phyloP scores from a whole-genome alignment of 2,329 filamentous ascomycete species.

The Lasiodiplodia citricola region DNA sequence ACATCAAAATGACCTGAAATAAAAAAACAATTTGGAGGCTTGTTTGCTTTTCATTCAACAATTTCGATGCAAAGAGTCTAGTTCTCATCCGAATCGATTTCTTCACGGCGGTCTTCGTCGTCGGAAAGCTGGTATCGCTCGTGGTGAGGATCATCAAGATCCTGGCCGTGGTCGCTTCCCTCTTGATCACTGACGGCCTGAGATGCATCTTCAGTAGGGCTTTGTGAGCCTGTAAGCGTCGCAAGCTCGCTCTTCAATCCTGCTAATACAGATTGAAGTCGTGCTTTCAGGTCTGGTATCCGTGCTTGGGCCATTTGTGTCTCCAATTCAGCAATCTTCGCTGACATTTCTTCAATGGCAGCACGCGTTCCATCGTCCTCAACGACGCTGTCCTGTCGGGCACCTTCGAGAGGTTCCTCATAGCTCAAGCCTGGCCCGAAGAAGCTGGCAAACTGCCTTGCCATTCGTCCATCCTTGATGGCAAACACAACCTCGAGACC shows the following conservation, averaged over 20 bases:
- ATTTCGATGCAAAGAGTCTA: neutral
- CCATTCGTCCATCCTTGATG: constrained; percentile 59
- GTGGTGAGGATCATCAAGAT: neutral
- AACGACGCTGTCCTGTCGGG: constrained; percentile 45
- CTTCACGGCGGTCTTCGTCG: neutral
- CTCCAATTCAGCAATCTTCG: constrained; percentile 45
- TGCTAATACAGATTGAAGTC: constrained; percentile 38
- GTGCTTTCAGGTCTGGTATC: constrained; percentile 41
- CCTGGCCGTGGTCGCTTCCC: neutral
- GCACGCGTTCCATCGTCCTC: constrained; percentile 33
- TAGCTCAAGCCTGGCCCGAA: constrained; percentile 52
- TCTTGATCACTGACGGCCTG: neutral
- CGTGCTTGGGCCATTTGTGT: constrained; percentile 40
- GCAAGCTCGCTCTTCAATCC: constrained; percentile 38
- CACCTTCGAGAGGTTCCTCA: constrained; percentile 47
- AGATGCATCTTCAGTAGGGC: constrained; percentile 11
- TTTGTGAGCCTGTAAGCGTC: constrained; percentile 27
- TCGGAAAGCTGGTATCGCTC: neutral
- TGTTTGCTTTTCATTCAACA: neutral
- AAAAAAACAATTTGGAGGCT: no score
- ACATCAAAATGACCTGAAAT: neutral
- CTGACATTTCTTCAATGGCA: constrained; percentile 37
- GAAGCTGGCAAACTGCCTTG: constrained; percentile 56
- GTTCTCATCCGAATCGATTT: neutral
- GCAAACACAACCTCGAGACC: constrained; percentile 63